Percentiles rank a stretch among this genome's conserved stretches.
Evolutionary conservation across 257 asterid genomes (phyloP).

Genomic region (Rhazya stricta): DNA sequence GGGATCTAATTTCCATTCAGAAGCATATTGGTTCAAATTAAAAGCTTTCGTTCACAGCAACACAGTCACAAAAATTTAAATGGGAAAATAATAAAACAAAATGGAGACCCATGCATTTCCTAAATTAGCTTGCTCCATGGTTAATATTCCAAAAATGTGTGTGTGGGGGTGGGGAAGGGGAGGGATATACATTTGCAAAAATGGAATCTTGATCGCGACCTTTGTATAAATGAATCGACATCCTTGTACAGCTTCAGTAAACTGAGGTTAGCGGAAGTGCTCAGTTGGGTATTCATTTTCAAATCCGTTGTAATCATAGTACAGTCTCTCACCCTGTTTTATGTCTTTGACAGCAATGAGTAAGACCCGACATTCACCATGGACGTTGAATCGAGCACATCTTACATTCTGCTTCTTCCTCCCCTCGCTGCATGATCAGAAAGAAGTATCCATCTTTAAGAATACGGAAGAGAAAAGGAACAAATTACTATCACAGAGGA

Average conservation of each 20-base stretch:
- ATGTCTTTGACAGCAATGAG: slow-evolving; percentile 79
- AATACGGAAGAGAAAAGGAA: neutral
- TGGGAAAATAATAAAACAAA: neutral
- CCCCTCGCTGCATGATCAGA: slow-evolving; percentile 56
- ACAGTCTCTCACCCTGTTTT: slow-evolving; percentile 71
- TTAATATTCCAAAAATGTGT: neutral
- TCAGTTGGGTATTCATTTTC: slow-evolving; percentile 88
- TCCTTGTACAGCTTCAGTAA: neutral
- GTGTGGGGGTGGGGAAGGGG: too few relatives aligned
- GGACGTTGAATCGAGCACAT: slow-evolving; percentile 68
- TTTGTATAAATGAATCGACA: neutral
- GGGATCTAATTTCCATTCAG: too few relatives aligned
- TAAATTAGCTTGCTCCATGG: neutral
- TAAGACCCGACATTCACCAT: slow-evolving; percentile 73
- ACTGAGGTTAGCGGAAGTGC: slow-evolving; percentile 54
- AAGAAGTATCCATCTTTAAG: neutral
- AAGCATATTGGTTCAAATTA: too few relatives aligned
- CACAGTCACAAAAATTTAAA: neutral
- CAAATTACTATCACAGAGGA: neutral
- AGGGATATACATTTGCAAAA: neutral
- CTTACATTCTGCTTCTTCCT: slow-evolving; percentile 86
- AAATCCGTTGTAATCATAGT: slow-evolving; percentile 85
- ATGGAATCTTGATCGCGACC: neutral
- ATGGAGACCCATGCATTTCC: neutral
- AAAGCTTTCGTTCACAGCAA: neutral